Percentiles rank a stretch among this genome's conserved stretches.
phyloP scores from a whole-genome alignment of 129 eudicot genomes.

The Tagetes erecta region DNA sequence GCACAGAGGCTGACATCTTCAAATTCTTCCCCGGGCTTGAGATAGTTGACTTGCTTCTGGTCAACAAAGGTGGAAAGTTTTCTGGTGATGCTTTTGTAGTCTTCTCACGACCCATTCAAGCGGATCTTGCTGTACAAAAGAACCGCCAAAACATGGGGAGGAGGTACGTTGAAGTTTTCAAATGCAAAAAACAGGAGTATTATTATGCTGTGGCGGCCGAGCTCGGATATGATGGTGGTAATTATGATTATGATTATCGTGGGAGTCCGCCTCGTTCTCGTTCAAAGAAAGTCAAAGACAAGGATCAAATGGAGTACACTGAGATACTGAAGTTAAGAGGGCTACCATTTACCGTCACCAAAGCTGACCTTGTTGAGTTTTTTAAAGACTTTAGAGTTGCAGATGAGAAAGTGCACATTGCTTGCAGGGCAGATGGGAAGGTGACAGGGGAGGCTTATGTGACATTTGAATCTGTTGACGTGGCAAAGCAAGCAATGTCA shows the following conservation, averaged over 20 bases:
- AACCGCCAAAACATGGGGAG: slow-evolving; percentile 87
- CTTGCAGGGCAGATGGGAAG: slow-evolving; percentile 87
- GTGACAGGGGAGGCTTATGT: slow-evolving; percentile 95
- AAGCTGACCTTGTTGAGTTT: slow-evolving; percentile 60
- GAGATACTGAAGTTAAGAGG: slow-evolving; percentile 85
- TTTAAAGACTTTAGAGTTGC: slow-evolving; percentile 56
- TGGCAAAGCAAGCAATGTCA: slow-evolving; percentile 80
- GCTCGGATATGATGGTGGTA: slow-evolving; percentile 59
- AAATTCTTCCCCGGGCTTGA: slow-evolving; percentile 88
- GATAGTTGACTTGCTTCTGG: slow-evolving; percentile 80
- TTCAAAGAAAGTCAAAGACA: slow-evolving; percentile 66
- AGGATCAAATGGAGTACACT: slow-evolving; percentile 78
- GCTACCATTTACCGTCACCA: slow-evolving; percentile 76
- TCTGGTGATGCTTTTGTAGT: slow-evolving; percentile 91
- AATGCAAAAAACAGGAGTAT: slow-evolving; percentile 92
- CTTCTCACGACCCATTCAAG: slow-evolving; percentile 75
- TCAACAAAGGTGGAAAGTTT: slow-evolving; percentile 69
- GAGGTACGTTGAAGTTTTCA: slow-evolving; percentile 87
- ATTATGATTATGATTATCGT: slow-evolving; percentile 39
- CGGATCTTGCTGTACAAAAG: slow-evolving; percentile 69
- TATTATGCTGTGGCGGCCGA: slow-evolving; percentile 88
- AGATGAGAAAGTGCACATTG: slow-evolving; percentile 72
- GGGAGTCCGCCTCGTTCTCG: slow-evolving; percentile 63
- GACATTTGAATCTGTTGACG: slow-evolving; percentile 71
- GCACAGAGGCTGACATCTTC: slow-evolving; percentile 75